phyloP scores from a whole-genome alignment of 75 land plant genomes.

The Selaginella tamariscina region DNA sequence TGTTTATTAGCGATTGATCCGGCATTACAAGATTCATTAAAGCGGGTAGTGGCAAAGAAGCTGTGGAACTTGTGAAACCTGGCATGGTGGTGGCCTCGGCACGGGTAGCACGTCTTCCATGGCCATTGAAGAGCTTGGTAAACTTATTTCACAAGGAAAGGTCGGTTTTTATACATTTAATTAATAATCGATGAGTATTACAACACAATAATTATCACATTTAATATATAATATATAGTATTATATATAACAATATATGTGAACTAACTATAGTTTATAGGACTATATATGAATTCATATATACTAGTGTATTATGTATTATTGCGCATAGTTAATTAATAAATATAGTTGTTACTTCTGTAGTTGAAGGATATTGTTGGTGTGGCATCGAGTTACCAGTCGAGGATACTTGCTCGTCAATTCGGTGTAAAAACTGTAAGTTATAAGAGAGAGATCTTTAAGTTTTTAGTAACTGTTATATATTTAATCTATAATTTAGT shows the following conservation, averaged over 20 bases:
- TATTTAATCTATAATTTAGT: too few species aligned
- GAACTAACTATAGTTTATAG: too few species aligned
- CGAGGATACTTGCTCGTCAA: conserved; percentile 14
- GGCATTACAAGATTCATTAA: not conserved
- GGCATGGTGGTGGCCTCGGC: conserved; percentile 6
- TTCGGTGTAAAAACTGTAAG: conserved; percentile 25
- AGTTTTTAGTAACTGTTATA: too few species aligned
- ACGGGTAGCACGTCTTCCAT: conserved; percentile 7
- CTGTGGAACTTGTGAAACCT: not conserved
- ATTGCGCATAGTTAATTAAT: not conserved
- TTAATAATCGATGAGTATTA: too few species aligned
- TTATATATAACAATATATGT: too few species aligned
- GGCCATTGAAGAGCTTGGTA: conserved; percentile 6
- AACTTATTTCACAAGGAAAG: not conserved
- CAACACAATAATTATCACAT: too few species aligned
- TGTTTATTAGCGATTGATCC: not conserved
- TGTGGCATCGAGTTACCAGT: conserved; percentile 43
- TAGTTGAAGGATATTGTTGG: conserved; percentile 47
- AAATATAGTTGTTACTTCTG: not conserved
- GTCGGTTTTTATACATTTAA: not conserved
- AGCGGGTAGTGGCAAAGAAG: conserved; percentile 1
- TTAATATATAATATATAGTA: too few species aligned
- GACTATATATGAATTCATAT: too few species aligned
- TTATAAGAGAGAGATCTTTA: not conserved
- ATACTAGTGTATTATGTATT: not conserved